Evolutionary conservation across 2,329 filamentous ascomycete genomes (phyloP).

Genomic region (Fusarium nygamai): DNA sequence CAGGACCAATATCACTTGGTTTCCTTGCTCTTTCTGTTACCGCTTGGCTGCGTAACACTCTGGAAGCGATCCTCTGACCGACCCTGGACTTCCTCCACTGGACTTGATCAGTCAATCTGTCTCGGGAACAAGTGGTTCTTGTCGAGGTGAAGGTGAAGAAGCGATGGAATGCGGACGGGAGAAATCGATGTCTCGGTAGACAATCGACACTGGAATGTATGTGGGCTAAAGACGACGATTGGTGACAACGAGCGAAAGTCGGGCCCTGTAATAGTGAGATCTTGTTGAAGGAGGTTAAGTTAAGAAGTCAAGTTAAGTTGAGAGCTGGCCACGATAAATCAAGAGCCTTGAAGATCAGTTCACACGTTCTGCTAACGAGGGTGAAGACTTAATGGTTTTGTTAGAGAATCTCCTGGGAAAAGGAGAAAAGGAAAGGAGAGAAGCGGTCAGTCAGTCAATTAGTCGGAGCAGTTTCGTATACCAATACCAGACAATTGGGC

Average conservation of each 20-base stretch:
- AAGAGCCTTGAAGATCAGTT: conserved; percentile 37
- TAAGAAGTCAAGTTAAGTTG: conserved; percentile 3
- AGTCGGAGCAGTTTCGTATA: conserved; percentile 29
- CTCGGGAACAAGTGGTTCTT: conserved; percentile 26
- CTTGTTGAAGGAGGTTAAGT: conserved; percentile 17
- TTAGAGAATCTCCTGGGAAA: conserved; percentile 27
- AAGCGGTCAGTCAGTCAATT: conserved; percentile 29
- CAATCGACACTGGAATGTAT: conserved; percentile 36
- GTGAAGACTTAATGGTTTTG: conserved; percentile 37
- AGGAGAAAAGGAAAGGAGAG: conserved; percentile 31
- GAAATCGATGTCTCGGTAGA: conserved; percentile 27
- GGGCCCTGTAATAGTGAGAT: conserved; percentile 40
- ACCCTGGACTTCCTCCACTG: conserved; percentile 9
- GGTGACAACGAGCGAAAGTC: conserved; percentile 42
- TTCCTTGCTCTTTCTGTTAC: conserved; percentile 30
- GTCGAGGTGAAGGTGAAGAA: background rate
- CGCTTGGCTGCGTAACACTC: conserved; percentile 6
- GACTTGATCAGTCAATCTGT: conserved; percentile 27
- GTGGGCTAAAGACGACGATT: conserved; percentile 30
- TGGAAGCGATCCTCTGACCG: background rate
- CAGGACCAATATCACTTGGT: background rate
- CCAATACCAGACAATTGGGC: conserved; percentile 24
- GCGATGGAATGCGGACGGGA: conserved; percentile 37
- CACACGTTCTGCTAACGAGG: conserved; percentile 38
- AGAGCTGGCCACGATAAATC: conserved; percentile 8